A percentile compares a stretch with the other conserved stretches of the same genome.
Conservation (phyloP, 129 eudicot species). For the Ambrosia trifida region DNA sequence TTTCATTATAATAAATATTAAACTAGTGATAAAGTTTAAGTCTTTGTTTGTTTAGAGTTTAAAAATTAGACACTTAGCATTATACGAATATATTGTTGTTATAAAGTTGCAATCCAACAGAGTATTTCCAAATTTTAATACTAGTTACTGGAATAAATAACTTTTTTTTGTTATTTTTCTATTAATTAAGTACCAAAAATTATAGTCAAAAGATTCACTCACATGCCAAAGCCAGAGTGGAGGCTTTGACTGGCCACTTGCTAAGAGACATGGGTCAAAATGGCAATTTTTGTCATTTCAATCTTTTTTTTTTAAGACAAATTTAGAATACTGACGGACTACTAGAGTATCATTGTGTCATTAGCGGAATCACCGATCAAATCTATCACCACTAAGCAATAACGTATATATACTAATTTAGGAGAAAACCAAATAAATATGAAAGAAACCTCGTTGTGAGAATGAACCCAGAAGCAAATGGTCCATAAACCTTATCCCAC, state of each 20-base stretch:
- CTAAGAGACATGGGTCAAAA: conserved; percentile 9
- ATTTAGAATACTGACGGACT: too few species aligned
- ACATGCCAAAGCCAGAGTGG: conserved; percentile 22
- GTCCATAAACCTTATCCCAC: too few species aligned
- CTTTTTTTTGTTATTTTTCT: conserved; percentile 13
- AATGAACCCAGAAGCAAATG: too few species aligned
- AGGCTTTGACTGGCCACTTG: conserved; percentile 27
- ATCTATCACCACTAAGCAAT: too few species aligned
- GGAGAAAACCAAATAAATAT: too few species aligned
- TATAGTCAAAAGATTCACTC: conserved; percentile 32
- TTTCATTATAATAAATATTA: neutral
- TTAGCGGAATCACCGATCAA: too few species aligned
- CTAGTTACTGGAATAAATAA: neutral
- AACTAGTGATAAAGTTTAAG: neutral
- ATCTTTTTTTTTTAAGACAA: too few species aligned
- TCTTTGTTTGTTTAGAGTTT: conserved; percentile 6
- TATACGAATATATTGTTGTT: conserved; percentile 37
- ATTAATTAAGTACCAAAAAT: conserved; percentile 9
- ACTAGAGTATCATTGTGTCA: too few species aligned
- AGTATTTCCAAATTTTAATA: conserved; percentile 16
- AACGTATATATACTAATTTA: too few species aligned
- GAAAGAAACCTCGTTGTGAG: too few species aligned
- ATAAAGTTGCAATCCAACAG: conserved; percentile 32
- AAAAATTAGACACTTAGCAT: conserved; percentile 10
- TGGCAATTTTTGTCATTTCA: too few species aligned